Conservation (phyloP, 1,284 basidiomycete genomes). For the Singerocomus rubriflavus region DNA sequence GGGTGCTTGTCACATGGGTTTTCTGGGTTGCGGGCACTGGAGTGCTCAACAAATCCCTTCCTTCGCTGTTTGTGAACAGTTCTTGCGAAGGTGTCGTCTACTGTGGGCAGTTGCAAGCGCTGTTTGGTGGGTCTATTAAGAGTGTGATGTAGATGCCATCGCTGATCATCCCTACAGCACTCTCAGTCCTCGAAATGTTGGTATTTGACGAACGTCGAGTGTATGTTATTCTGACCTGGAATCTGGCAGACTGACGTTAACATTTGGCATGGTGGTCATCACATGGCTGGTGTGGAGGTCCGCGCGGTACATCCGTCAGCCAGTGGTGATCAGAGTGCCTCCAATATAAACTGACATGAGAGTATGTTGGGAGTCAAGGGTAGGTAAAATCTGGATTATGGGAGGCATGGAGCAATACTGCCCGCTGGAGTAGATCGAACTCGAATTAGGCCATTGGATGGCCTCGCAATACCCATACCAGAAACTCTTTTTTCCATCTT, state of each 20-base stretch:
- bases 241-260: conserved; percentile 39
- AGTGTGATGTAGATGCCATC: not conserved
- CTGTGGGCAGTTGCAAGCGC: conserved; percentile 50
- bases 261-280: conserved; percentile 42
- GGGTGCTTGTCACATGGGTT: conserved; percentile 52
- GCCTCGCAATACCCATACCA: not conserved
- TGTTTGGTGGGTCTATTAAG: conserved; percentile 42
- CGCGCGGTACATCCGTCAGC: conserved; percentile 34
- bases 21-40: conserved; percentile 55
- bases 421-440: not conserved
- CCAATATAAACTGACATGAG: conserved; percentile 19
- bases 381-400: conserved; percentile 7
- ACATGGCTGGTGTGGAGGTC: conserved; percentile 51
- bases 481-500: not conserved
- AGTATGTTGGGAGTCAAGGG: conserved; percentile 2
- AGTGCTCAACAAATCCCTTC: conserved; percentile 44
- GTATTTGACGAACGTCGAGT: conserved; percentile 17
- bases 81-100: conserved; percentile 46
- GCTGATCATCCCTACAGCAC: conserved; percentile 30
- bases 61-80: conserved; percentile 35
- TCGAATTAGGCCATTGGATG: not conserved
- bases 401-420: not conserved
- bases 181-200: conserved; percentile 48
- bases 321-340: conserved; percentile 28
- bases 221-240: conserved; percentile 5